phyloP scores from a whole-genome alignment of 345 rosid genomes.

The Melaleuca quinquenervia region DNA sequence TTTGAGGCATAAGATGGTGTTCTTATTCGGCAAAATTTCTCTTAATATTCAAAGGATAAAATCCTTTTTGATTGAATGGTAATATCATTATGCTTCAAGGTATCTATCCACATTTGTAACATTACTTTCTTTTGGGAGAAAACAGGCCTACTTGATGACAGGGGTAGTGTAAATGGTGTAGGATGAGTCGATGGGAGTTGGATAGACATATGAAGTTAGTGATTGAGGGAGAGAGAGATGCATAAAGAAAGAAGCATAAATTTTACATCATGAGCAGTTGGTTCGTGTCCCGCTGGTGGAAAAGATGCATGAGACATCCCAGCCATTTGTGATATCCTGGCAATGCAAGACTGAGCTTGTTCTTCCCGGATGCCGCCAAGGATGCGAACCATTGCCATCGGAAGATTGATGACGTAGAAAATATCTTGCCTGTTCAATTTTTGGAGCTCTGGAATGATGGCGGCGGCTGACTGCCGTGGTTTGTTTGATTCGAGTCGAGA shows the following conservation, averaged over 20 bases:
- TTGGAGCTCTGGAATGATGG: background rate
- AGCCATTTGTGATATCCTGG: background rate
- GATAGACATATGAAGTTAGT: background rate
- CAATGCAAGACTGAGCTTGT: background rate
- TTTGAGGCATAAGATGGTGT: background rate
- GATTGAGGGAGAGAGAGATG: background rate
- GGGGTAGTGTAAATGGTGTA: background rate
- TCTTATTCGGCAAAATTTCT: background rate
- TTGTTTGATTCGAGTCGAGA: background rate
- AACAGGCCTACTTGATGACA: background rate
- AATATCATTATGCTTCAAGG: background rate
- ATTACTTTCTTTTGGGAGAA: background rate
- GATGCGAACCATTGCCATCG: background rate
- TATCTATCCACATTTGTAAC: rapidly evolving
- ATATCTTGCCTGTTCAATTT: background rate
- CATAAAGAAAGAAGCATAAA: background rate
- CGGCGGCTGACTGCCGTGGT: background rate
- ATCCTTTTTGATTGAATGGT: background rate
- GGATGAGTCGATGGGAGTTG: background rate
- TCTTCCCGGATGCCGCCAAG: background rate
- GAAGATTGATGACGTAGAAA: background rate
- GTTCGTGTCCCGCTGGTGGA: background rate
- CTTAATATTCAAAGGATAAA: background rate
- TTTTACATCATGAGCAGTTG: background rate
- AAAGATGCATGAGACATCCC: background rate